Evolutionary conservation across 2,329 filamentous ascomycete species (phyloP).

Genomic region (Rhynchosporium graminicola): DNA sequence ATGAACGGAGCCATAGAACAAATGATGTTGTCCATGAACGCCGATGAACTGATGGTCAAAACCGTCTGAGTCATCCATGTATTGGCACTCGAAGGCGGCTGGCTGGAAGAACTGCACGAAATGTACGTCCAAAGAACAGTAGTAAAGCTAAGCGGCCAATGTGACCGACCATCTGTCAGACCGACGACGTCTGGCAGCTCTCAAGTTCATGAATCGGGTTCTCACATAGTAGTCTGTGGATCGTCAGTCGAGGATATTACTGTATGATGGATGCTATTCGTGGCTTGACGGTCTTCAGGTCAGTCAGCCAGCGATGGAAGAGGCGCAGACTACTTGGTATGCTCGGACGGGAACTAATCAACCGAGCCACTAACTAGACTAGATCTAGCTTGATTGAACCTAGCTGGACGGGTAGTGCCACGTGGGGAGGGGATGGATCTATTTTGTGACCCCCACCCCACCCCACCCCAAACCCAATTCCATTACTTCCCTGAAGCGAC

Average conservation of each 20-base stretch:
- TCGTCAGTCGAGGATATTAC: not conserved
- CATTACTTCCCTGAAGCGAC: not conserved
- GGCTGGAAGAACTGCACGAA: too few relatives aligned
- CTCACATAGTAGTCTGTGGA: not conserved
- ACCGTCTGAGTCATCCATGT: not conserved
- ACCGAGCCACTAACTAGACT: not conserved
- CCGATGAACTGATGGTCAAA: not conserved
- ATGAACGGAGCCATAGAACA: not conserved
- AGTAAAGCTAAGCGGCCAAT: too few relatives aligned
- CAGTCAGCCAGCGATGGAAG: not conserved
- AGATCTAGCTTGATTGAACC: not conserved
- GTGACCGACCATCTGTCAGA: not conserved
- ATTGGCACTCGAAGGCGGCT: too few relatives aligned
- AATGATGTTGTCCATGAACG: not conserved
- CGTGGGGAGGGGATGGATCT: not conserved
- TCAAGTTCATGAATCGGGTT: not conserved
- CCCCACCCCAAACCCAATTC: too few relatives aligned
- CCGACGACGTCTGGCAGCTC: not conserved
- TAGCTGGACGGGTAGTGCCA: not conserved
- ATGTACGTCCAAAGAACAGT: too few relatives aligned
- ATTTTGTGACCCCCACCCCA: constrained; percentile 10
- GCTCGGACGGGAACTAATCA: constrained; percentile 5
- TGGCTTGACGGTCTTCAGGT: constrained; percentile 6
- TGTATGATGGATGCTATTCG: constrained; percentile 1
- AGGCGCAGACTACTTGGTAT: constrained; percentile 3